These are phyloP conservation scores for Fusarium sp. DNA, from an alignment of 2,329 filamentous ascomycete genomes.

Conservation along the genomic window DNA sequence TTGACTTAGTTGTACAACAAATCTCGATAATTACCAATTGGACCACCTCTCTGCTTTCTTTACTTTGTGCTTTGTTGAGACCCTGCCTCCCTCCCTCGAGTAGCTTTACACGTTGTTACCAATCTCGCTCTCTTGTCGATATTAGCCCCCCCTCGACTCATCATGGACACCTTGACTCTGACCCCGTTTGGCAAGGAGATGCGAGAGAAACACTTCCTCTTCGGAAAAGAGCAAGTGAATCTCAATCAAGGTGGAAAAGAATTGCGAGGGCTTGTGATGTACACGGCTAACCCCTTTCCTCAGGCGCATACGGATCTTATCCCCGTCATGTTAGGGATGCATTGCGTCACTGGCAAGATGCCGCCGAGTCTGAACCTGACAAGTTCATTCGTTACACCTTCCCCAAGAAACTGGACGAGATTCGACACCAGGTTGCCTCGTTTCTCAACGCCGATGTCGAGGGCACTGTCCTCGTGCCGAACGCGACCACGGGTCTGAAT, in stretches of 20 bases:
- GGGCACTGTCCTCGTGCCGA: not conserved
- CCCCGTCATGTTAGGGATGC: not conserved
- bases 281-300: not conserved
- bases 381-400: not conserved
- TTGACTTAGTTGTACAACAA: not conserved
- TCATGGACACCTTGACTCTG: not conserved
- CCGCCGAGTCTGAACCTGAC: not conserved
- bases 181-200: not conserved
- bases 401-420: not conserved
- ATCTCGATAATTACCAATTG: not conserved
- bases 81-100: not conserved
- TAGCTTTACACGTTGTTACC: not conserved
- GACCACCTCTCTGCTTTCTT: not conserved
- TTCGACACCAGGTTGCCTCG: not conserved
- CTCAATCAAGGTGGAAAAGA: not conserved
- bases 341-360: not conserved
- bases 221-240: not conserved
- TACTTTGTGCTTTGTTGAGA: not conserved
- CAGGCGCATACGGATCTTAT: not conserved
- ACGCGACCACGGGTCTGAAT: not conserved
- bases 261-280: not conserved
- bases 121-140: not conserved
- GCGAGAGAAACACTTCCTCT: not conserved
- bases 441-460: not conserved
- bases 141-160: not conserved